Conservation (phyloP, 768 basidiomycete genomes). For the Mycena albidolilacea region DNA sequence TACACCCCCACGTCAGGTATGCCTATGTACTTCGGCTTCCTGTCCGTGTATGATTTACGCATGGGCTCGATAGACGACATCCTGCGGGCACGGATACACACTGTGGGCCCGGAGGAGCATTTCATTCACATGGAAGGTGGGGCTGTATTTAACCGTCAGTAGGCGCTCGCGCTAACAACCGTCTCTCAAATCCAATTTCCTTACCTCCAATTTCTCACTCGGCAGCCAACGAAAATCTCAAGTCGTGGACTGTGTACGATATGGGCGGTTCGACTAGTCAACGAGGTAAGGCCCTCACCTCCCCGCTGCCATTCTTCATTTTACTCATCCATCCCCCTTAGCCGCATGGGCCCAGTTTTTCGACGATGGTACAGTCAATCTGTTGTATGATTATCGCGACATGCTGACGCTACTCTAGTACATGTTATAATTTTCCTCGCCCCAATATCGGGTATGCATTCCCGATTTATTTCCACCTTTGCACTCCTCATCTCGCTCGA, state of each 20-base stretch:
- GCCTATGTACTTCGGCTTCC: constrained; percentile 38
- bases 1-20: constrained; percentile 70
- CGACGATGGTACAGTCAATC: constrained; percentile 65
- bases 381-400: constrained; percentile 23
- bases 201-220: no score
- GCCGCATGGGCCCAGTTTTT: constrained; percentile 81
- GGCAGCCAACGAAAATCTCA: constrained; percentile 49
- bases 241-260: constrained; percentile 77
- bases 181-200: constrained; percentile 2
- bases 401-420: constrained; percentile 51
- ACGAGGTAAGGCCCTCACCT: constrained; percentile 58
- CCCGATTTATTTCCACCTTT: neutral
- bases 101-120: constrained; percentile 77
- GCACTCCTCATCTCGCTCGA: neutral
- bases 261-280: constrained; percentile 74
- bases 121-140: constrained; percentile 63
- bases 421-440: constrained; percentile 78
- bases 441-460: constrained; percentile 61
- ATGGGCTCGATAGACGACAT: constrained; percentile 64
- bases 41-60: constrained; percentile 12
- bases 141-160: constrained; percentile 37
- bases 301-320: neutral
- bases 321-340: constrained; percentile 38
- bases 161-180: neutral
- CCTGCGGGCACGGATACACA: constrained; percentile 74